These are phyloP conservation scores for Thalia dealbata DNA, from an alignment of 176 grass and related monocot species.

Conservation along the genomic window DNA sequence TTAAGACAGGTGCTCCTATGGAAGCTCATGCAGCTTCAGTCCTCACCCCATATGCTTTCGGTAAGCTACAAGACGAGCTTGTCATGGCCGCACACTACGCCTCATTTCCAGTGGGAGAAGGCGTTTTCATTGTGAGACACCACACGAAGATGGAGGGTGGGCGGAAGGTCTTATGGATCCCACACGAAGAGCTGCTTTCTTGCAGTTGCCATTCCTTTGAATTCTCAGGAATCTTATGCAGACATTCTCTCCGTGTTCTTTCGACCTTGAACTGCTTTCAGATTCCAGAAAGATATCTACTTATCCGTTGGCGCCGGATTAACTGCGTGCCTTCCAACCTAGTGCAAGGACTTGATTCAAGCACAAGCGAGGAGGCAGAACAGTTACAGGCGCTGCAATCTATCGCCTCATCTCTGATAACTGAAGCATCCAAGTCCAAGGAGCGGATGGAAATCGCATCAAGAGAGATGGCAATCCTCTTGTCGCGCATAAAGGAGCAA, in stretches of 20 bases:
- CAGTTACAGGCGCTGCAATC: slow-evolving; percentile 34
- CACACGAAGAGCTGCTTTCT: slow-evolving; percentile 48
- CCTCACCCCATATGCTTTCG: slow-evolving; percentile 45
- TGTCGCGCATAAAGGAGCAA: slow-evolving; percentile 42
- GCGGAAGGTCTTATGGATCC: slow-evolving; percentile 39
- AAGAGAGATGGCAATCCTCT: slow-evolving; percentile 34
- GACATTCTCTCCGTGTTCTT: slow-evolving; percentile 44
- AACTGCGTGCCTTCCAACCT: slow-evolving; percentile 19
- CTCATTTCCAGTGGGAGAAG: slow-evolving; percentile 40
- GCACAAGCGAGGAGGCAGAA: slow-evolving; percentile 19
- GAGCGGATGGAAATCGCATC: slow-evolving; percentile 48
- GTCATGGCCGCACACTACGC: slow-evolving; percentile 33
- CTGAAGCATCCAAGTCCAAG: slow-evolving; percentile 49
- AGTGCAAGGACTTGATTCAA: slow-evolving; percentile 7
- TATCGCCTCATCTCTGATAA: slow-evolving; percentile 36
- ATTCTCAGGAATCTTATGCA: slow-evolving; percentile 47
- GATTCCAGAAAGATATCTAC: slow-evolving; percentile 54
- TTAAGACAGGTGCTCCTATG: slow-evolving; percentile 56
- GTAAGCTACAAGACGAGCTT: slow-evolving; percentile 64
- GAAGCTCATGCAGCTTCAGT: slow-evolving; percentile 51
- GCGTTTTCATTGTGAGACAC: slow-evolving; percentile 45
- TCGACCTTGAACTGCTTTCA: slow-evolving; percentile 42
- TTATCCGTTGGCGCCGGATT: slow-evolving; percentile 34
- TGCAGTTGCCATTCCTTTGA: slow-evolving; percentile 67
- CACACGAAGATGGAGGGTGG: slow-evolving; percentile 26